Percentiles rank a stretch among this genome's conserved stretches.
Conservation (phyloP, 1,284 basidiomycete genomes). For the Ceratobasidium sp. region DNA sequence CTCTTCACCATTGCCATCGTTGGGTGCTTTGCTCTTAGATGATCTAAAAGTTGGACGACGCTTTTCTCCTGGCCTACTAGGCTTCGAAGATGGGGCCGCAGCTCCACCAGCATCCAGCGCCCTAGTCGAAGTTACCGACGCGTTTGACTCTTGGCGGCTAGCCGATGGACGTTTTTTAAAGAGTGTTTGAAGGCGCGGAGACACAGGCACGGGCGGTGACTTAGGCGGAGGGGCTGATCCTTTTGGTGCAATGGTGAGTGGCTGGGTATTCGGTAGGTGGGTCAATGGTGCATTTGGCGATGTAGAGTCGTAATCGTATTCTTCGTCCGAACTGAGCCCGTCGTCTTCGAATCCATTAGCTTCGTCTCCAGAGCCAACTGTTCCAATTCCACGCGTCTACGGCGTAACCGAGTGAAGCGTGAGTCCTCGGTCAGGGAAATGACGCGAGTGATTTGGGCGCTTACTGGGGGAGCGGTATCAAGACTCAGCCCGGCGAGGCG, state of each 20-base stretch:
- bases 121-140: constrained; percentile 23
- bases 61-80: constrained; percentile 45
- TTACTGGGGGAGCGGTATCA: constrained; percentile 84
- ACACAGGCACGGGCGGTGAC: constrained; percentile 30
- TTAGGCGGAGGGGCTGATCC: constrained; percentile 27
- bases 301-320: constrained; percentile 38
- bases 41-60: constrained; percentile 44
- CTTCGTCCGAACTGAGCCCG: constrained; percentile 70
- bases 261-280: constrained; percentile 36
- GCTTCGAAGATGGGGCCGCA: constrained; percentile 34
- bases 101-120: constrained; percentile 23
- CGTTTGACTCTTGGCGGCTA: constrained; percentile 42
- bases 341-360: constrained; percentile 79
- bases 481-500: constrained; percentile 68
- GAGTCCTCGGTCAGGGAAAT: constrained; percentile 10
- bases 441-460: constrained; percentile 53
- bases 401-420: not conserved
- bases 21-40: constrained; percentile 56
- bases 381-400: constrained; percentile 91
- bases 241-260: constrained; percentile 5
- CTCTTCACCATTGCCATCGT: constrained; percentile 57
- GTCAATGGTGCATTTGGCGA: constrained; percentile 17
- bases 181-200: constrained; percentile 44
- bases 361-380: constrained; percentile 73
- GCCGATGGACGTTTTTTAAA: constrained; percentile 32